phyloP scores from a whole-genome alignment of 2,329 filamentous ascomycete genomes.

The Teratosphaeria destructans region DNA sequence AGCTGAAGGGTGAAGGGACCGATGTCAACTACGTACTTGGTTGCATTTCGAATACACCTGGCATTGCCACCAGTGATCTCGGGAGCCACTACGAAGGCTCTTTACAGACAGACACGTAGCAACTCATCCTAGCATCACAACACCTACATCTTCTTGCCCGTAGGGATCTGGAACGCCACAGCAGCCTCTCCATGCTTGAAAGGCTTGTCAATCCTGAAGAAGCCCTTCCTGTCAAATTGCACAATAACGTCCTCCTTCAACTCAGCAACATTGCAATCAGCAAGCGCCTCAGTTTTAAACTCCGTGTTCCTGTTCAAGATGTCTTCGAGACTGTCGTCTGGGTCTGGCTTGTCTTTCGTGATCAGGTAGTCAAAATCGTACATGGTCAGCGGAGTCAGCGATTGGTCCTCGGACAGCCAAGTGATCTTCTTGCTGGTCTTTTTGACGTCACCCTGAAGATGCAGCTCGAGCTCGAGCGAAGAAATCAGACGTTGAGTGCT shows the following conservation, averaged over 20 bases:
- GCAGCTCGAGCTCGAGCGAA: slow-evolving; percentile 68
- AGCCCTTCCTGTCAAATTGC: slow-evolving; percentile 89
- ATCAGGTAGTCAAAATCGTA: slow-evolving; percentile 94
- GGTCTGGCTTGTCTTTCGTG: slow-evolving; percentile 86
- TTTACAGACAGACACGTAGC: no score
- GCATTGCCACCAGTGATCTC: no score
- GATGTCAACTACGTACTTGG: no score
- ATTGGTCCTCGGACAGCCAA: slow-evolving; percentile 73
- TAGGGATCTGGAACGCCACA: slow-evolving; percentile 61
- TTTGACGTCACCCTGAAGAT: slow-evolving; percentile 88
- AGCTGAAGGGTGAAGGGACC: no score
- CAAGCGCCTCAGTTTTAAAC: slow-evolving; percentile 61
- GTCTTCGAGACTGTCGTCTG: slow-evolving; percentile 76
- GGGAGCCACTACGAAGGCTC: no score
- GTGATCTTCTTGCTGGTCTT: slow-evolving; percentile 94
- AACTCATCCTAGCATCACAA: no score
- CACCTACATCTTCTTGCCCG: slow-evolving; percentile 41
- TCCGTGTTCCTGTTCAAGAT: slow-evolving; percentile 70
- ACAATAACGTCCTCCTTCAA: slow-evolving; percentile 85
- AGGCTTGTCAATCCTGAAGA: slow-evolving; percentile 69
- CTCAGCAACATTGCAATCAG: slow-evolving; percentile 67
- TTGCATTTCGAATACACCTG: no score
- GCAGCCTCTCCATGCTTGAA: slow-evolving; percentile 49
- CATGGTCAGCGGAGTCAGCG: slow-evolving; percentile 70
- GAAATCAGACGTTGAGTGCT: slow-evolving; percentile 50